A percentile compares a stretch with the other conserved stretches of the same genome.
Evolutionary conservation across 768 basidiomycete genomes (phyloP).

Genomic region (Kwoniella shandongensis): DNA sequence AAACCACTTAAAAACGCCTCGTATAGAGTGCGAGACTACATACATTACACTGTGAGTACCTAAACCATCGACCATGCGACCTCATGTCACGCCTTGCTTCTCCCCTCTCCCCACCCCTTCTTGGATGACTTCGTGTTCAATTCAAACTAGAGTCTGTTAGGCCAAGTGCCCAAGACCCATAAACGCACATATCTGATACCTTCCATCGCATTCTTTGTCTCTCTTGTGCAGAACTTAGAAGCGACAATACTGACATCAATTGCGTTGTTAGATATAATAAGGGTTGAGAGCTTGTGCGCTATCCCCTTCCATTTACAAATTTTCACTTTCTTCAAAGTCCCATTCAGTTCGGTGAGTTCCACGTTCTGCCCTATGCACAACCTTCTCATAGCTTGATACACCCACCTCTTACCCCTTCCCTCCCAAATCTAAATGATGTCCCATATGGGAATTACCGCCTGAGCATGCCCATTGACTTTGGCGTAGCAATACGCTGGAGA

Average conservation of each 20-base stretch:
- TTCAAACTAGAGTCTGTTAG: constrained; percentile 54
- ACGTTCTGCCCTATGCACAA: not conserved
- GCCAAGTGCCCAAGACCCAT: constrained; percentile 50
- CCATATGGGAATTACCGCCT: constrained; percentile 53
- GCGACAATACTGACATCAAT: too few relatives aligned
- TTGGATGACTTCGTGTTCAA: constrained; percentile 50
- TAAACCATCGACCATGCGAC: too few relatives aligned
- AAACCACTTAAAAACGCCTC: constrained; percentile 9
- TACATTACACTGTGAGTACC: not conserved
- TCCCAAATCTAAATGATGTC: constrained; percentile 40
- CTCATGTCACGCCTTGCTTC: not conserved
- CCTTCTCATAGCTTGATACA: constrained; percentile 2
- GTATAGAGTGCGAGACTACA: constrained; percentile 13
- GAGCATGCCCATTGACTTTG: constrained; percentile 29
- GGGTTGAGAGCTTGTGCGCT: constrained; percentile 24
- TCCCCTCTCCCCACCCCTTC: constrained; percentile 10
- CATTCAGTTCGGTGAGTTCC: constrained; percentile 6
- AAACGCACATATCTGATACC: constrained; percentile 49
- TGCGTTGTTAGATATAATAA: not conserved
- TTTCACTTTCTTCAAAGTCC: not conserved
- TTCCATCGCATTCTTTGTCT: not conserved
- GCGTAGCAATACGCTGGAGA: constrained; percentile 33
- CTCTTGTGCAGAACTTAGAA: too few relatives aligned
- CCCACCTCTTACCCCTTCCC: not conserved
- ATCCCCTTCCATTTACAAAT: constrained; percentile 7